Evolutionary conservation across 805 yeast genomes (phyloP).

Genomic region (Scheffersomyces ergatensis): DNA sequence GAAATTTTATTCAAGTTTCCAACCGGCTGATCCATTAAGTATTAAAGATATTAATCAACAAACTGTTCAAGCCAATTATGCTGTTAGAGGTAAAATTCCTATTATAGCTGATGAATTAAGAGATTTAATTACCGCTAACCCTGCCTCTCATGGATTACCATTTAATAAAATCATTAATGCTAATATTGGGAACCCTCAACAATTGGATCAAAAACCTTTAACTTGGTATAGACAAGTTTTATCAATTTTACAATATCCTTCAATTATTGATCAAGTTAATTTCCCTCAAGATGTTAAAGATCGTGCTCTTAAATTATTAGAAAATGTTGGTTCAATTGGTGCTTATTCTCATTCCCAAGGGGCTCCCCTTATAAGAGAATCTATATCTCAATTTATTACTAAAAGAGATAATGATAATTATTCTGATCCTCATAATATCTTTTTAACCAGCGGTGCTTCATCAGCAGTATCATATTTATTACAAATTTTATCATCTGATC

Average conservation of each 20-base stretch:
- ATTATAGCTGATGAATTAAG: slow-evolving; percentile 84
- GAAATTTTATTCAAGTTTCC: slow-evolving; percentile 1
- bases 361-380: slow-evolving; percentile 62
- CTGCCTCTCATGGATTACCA: slow-evolving; percentile 64
- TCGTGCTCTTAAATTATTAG: slow-evolving; percentile 64
- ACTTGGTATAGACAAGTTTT: slow-evolving; percentile 94
- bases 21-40: slow-evolving; percentile 12
- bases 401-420: slow-evolving; percentile 67
- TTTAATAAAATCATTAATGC: slow-evolving; percentile 79
- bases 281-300: slow-evolving; percentile 68
- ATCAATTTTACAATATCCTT: slow-evolving; percentile 83
- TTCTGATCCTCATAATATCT: slow-evolving; percentile 70
- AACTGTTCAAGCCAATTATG: slow-evolving; percentile 86
- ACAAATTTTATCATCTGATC: slow-evolving; percentile 65
- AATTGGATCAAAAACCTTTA: slow-evolving; percentile 88
- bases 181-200: slow-evolving; percentile 98
- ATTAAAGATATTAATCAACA: slow-evolving; percentile 60
- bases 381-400: slow-evolving; percentile 78
- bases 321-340: slow-evolving; percentile 78
- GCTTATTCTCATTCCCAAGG: slow-evolving; percentile 97
- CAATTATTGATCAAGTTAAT: slow-evolving; percentile 42
- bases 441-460: slow-evolving; percentile 92
- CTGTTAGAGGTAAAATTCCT: slow-evolving; percentile 95
- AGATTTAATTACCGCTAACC: slow-evolving; percentile 43
- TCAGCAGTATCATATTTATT: slow-evolving; percentile 83